Evolutionary conservation across 2,329 filamentous ascomycete genomes (phyloP), one percentile per base, ranked within the genome.

Genomic region (Talaromyces funiculosus): DNA sequence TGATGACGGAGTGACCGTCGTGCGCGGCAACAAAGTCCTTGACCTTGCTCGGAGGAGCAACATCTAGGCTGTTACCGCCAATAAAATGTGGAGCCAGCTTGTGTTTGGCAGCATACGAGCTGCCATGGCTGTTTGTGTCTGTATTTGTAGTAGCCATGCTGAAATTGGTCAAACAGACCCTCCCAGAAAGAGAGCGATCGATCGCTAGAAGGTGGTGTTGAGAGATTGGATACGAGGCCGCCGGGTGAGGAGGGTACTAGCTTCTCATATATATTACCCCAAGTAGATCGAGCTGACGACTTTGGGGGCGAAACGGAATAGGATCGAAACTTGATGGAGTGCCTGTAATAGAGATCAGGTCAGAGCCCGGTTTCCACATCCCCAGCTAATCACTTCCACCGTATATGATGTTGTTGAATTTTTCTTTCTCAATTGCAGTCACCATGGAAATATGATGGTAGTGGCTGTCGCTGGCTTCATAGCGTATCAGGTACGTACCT

Each of bases 1-100:
- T 96, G 74, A 99, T 99, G 76, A 97, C 93, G 20, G 94, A 97
- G 83, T 99, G 94, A 63, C 94, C 94, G 72, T 92, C 90, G 77
- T 96, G 84, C 63, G 84, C 82, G 57, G 90, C 86, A 53, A 99
- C 93, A 79, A 97, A 99, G 77, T 99, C 93, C 84, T 96, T 97
- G 64, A 99, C 90, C 72, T 87, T 89, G 75, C 92, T 89, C 38
- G 92, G 84, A 47, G 89, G 79, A 55, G 94, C 94, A 73, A 89
- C 89, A 65, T 86, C 86, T 65, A 99, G 79, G 73, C 87, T 85
- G 81, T 96, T 97, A 66, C 94, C 93, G 70, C 94, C 94, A 75
- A 97, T 96, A 79, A 97, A 99, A 82, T 99, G 94, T 77, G 91
- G 83, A 64, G 92, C 86, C 64, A 99, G 78, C 67, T 90, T 87